Percentiles rank a stretch among this genome's conserved stretches.
These are phyloP conservation scores for Backusella psychrophila DNA, from an alignment of 192 early-diverging fungal genomes.

Conservation along the genomic window DNA sequence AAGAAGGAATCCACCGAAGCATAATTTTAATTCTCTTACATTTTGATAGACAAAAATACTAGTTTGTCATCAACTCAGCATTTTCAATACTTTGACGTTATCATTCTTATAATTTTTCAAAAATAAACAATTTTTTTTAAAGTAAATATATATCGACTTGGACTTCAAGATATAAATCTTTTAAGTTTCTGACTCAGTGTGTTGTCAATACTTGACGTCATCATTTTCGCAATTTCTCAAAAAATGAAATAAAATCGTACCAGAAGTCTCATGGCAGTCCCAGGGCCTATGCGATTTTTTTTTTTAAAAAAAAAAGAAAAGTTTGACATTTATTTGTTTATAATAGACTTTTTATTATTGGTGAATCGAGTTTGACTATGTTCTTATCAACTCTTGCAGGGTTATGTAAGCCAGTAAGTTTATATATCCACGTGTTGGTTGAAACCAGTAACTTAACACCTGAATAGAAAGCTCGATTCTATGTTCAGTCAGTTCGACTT, in stretches of 20 bases:
- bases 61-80: neutral
- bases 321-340: neutral
- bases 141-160: too few relatives aligned
- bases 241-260: neutral
- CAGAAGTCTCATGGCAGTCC: neutral
- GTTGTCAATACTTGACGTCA: neutral
- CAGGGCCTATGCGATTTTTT: neutral
- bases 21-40: neutral
- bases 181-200: neutral
- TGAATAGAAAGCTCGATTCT: conserved; percentile 4
- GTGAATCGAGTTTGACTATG: neutral
- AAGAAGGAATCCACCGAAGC: conserved; percentile 36
- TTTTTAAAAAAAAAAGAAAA: neutral
- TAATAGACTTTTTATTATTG: neutral
- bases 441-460: neutral
- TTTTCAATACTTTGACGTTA: conserved; percentile 1
- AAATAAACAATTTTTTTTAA: neutral
- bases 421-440: neutral
- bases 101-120: neutral
- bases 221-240: neutral
- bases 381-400: neutral
- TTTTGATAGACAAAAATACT: conserved; percentile 1
- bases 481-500: neutral
- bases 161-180: too few relatives aligned
- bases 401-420: conserved; percentile 6